Conservation (phyloP, 2,329 filamentous ascomycete species). For the Chrysoporthe deuterocubensis region DNA sequence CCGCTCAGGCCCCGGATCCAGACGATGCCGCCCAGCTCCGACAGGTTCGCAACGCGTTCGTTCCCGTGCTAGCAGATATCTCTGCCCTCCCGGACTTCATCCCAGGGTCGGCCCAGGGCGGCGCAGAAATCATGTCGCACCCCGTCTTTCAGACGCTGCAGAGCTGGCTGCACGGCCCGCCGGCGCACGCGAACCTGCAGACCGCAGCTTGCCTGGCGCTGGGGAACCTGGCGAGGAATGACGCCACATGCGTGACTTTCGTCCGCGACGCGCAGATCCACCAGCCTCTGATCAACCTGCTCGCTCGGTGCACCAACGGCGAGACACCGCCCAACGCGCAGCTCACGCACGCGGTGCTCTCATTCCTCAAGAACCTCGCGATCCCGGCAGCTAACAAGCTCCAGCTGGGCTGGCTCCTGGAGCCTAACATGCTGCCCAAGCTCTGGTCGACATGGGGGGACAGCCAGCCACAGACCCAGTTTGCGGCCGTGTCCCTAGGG, state of each 20-base stretch:
- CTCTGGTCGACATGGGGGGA: conserved; percentile 53
- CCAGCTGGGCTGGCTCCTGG: conserved; percentile 53
- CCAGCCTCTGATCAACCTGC: conserved; percentile 48
- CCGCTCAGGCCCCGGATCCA: conserved; percentile 45
- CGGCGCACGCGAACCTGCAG: conserved; percentile 49
- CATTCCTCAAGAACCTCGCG: conserved; percentile 68
- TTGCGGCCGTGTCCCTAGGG: conserved; percentile 61
- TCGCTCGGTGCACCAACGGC: conserved; percentile 44
- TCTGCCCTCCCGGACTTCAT: conserved; percentile 48
- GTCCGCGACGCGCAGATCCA: conserved; percentile 51
- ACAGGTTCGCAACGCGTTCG: conserved; percentile 54
- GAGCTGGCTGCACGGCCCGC: conserved; percentile 45
- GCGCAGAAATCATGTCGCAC: conserved; percentile 29
- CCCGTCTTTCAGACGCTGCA: conserved; percentile 43
- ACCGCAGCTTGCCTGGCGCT: conserved; percentile 63
- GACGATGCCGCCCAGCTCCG: conserved; percentile 52
- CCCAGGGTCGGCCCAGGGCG: conserved; percentile 14
- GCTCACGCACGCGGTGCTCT: conserved; percentile 60
- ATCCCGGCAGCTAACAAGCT: conserved; percentile 61
- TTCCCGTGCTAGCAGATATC: conserved; percentile 54
- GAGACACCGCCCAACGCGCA: conserved; percentile 40
- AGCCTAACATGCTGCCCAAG: conserved; percentile 51
- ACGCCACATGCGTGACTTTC: conserved; percentile 55
- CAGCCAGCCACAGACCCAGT: conserved; percentile 61
- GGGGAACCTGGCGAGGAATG: conserved; percentile 65